A percentile compares a stretch with the other conserved stretches of the same genome.
These are phyloP conservation scores for Penicillium subrubescens DNA, from an alignment of 495 filamentous ascomycete species.

Conservation along the genomic window DNA sequence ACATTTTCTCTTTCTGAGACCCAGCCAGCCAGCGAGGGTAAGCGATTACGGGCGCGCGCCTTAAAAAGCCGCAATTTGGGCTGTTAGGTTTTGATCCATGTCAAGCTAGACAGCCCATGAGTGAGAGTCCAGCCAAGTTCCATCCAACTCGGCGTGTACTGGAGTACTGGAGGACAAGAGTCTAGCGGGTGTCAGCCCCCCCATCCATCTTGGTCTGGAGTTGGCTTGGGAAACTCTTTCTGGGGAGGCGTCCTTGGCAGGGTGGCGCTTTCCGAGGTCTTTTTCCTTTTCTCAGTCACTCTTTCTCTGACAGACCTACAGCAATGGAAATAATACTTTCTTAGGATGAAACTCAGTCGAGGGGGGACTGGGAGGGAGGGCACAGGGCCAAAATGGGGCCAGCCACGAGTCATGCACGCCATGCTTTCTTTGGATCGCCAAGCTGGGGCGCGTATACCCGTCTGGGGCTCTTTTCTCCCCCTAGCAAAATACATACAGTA, in stretches of 20 bases:
- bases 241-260: not conserved
- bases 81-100: not conserved
- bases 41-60: not conserved
- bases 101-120: not conserved
- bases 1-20: not conserved
- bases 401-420: conserved; percentile 30
- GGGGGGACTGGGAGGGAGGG: too few species aligned
- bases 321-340: too few species aligned
- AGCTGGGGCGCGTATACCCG: not conserved
- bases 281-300: too few species aligned
- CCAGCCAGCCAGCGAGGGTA: not conserved
- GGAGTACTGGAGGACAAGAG: not conserved
- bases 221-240: not conserved
- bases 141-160: too few species aligned
- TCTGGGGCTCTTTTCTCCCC: not conserved
- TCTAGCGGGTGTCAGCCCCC: not conserved
- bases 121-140: not conserved
- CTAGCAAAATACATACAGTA: too few species aligned
- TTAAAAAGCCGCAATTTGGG: not conserved
- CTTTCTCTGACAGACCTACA: too few species aligned
- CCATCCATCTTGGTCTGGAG: not conserved
- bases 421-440: conserved; percentile 20
- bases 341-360: too few species aligned
- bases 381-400: not conserved
- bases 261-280: not conserved